Conservation (phyloP, 371 early-diverging fungal genomes). For the Rhizopus microsporus region DNA sequence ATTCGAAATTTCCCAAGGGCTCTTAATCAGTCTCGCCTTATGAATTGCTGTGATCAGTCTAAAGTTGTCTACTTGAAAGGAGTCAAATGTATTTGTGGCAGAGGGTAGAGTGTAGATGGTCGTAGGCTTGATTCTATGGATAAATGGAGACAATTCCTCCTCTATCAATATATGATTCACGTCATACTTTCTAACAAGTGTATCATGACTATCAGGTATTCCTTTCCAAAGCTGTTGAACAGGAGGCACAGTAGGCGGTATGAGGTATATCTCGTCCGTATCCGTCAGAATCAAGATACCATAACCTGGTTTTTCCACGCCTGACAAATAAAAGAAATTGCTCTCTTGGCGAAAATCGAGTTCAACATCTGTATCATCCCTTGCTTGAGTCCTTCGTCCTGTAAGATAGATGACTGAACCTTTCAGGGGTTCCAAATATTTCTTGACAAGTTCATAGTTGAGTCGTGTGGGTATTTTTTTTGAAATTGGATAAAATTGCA, state of each 20-base stretch:
- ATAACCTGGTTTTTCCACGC: conserved; percentile 55
- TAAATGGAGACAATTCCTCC: conserved; percentile 25
- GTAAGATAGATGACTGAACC: conserved; percentile 34
- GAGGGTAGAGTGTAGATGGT: conserved; percentile 33
- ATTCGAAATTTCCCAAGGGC: conserved; percentile 51
- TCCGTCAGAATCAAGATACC: conserved; percentile 47
- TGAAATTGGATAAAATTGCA: not conserved
- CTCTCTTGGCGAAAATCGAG: conserved; percentile 59
- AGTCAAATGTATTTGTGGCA: not conserved
- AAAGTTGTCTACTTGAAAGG: not conserved
- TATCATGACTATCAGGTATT: conserved; percentile 33
- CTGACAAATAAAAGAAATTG: conserved; percentile 59
- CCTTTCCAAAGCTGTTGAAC: conserved; percentile 57
- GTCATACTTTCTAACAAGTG: conserved; percentile 49
- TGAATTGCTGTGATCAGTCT: conserved; percentile 31
- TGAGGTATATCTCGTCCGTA: conserved; percentile 37
- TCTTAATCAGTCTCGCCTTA: conserved; percentile 56
- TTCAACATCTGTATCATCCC: conserved; percentile 58
- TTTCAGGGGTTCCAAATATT: conserved; percentile 10
- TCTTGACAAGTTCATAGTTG: conserved; percentile 24
- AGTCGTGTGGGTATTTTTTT: conserved; percentile 28
- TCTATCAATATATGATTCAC: conserved; percentile 47
- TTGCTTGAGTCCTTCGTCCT: conserved; percentile 30
- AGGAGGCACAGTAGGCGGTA: conserved; percentile 48
- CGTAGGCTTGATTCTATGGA: conserved; percentile 28